Percentiles rank a stretch among this genome's conserved stretches.
Conservation (phyloP, 331 rosid genomes). For the Malus hybrid region DNA sequence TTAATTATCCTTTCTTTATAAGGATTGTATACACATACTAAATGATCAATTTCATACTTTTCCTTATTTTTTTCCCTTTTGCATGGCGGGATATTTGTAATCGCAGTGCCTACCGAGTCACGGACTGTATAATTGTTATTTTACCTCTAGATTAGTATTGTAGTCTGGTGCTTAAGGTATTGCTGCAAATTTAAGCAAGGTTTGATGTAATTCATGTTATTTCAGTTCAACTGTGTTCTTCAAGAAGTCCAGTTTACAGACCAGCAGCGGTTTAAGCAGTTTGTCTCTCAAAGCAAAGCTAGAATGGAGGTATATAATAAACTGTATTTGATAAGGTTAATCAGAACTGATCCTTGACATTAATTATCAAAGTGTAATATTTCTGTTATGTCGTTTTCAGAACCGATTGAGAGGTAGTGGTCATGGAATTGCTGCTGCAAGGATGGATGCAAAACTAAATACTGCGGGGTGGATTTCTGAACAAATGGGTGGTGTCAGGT, state of each 20-base stretch:
- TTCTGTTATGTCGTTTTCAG: slow-evolving; percentile 33
- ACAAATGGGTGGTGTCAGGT: slow-evolving; percentile 98
- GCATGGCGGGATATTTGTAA: neutral
- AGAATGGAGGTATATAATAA: slow-evolving; percentile 75
- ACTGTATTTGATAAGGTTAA: neutral
- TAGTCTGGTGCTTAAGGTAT: neutral
- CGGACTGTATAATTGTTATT: neutral
- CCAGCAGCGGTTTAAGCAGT: slow-evolving; percentile 94
- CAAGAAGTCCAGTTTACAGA: slow-evolving; percentile 97
- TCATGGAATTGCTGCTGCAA: slow-evolving; percentile 91
- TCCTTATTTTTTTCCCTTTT: neutral
- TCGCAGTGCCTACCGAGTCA: neutral
- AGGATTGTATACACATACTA: neutral
- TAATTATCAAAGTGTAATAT: slow-evolving; percentile 2
- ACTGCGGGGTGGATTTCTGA: slow-evolving; percentile 95
- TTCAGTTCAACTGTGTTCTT: slow-evolving; percentile 71
- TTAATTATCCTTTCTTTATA: neutral
- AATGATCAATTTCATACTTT: neutral
- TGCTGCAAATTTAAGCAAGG: slow-evolving; percentile 12
- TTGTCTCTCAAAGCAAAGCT: slow-evolving; percentile 87
- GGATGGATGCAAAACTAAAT: slow-evolving; percentile 92
- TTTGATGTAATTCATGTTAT: slow-evolving; percentile 5
- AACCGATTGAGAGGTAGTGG: slow-evolving; percentile 94
- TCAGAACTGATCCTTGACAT: slow-evolving; percentile 5
- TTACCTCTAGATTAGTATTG: neutral